phyloP scores from a whole-genome alignment of 805 yeast genomes.

The Dipodascopsis tothii region DNA sequence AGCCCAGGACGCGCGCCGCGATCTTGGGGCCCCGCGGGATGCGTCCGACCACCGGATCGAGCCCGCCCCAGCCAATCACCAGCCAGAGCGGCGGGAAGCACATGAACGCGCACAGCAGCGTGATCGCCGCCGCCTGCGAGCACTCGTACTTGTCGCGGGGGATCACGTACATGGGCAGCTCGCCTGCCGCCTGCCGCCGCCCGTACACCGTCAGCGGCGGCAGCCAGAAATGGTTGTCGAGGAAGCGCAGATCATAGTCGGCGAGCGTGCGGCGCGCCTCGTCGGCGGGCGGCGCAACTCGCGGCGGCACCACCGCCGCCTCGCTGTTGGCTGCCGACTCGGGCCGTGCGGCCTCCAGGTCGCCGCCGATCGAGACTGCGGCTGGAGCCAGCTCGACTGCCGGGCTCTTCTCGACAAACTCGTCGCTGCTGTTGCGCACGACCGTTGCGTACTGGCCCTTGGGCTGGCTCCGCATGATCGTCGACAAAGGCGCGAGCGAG shows the following conservation, averaged over 20 bases:
- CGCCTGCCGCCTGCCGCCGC: neutral
- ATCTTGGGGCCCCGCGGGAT: conserved; percentile 29
- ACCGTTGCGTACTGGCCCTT: conserved; percentile 15
- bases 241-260: neutral
- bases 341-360: neutral
- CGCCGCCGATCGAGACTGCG: too few relatives aligned
- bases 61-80: conserved; percentile 33
- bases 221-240: neutral
- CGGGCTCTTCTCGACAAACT: neutral
- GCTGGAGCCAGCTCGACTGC: neutral
- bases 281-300: too few relatives aligned
- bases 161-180: neutral
- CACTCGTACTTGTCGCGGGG: conserved; percentile 4
- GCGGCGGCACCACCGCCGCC: neutral
- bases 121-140: conserved; percentile 16
- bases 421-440: neutral
- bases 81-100: conserved; percentile 37
- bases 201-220: neutral
- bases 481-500: conserved; percentile 26
- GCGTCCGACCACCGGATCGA: conserved; percentile 32
- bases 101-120: conserved; percentile 22
- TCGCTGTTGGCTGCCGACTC: neutral
- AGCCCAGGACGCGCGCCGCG: conserved; percentile 32
- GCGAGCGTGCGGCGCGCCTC: too few relatives aligned
- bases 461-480: conserved; percentile 16